These are phyloP conservation scores for Gastrolobium villosum DNA, from an alignment of 306 rosid species.

Conservation along the genomic window DNA sequence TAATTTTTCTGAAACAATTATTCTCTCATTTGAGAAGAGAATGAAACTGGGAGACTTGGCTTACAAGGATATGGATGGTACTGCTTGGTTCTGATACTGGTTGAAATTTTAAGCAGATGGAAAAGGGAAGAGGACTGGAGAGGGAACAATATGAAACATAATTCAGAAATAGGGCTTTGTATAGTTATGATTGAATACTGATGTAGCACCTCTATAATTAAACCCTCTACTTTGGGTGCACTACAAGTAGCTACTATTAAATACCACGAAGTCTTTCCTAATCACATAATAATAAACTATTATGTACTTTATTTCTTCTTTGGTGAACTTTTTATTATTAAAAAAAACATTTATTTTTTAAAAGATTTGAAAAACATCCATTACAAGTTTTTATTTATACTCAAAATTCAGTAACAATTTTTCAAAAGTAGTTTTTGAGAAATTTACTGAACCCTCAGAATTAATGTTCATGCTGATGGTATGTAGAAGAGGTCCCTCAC, in stretches of 20 bases:
- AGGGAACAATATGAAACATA: slow-evolving; percentile 6
- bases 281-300: neutral
- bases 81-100: neutral
- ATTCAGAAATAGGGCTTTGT: slow-evolving; percentile 10
- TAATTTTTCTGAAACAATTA: neutral
- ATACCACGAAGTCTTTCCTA: neutral
- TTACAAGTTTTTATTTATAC: neutral
- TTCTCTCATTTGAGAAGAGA: neutral
- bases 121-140: slow-evolving; percentile 17
- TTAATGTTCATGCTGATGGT: neutral
- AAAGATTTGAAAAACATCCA: neutral
- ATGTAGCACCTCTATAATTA: neutral
- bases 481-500: neutral
- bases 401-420: neutral
- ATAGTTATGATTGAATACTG: neutral
- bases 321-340: neutral
- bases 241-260: neutral
- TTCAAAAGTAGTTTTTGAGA: neutral
- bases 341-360: neutral
- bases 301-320: neutral
- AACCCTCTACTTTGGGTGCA: neutral
- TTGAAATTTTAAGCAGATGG: neutral
- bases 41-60: slow-evolving; percentile 11
- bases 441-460: neutral
- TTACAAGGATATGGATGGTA: slow-evolving; percentile 20